Evolutionary conservation across 805 yeast species (phyloP).

Genomic region (Cyberlindnera euphorbiae): DNA sequence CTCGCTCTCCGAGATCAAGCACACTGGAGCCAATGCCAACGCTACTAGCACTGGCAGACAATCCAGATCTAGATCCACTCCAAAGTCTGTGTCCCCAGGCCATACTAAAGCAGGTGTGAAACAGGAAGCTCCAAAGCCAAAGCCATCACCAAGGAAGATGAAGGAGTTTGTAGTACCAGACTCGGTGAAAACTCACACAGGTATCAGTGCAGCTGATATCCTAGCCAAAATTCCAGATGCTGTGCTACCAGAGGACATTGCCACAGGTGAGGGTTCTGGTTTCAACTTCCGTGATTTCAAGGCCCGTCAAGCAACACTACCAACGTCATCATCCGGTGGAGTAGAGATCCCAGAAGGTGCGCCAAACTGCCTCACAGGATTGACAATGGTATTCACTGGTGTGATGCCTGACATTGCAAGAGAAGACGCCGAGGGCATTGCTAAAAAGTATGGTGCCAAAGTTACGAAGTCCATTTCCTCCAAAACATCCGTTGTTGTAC

Average conservation of each 20-base stretch:
- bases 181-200: slow-evolving; percentile 14
- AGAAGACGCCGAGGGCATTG: slow-evolving; percentile 66
- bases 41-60: too few relatives aligned
- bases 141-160: slow-evolving; percentile 3
- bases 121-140: slow-evolving; percentile 8
- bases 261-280: slow-evolving; percentile 44
- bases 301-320: slow-evolving; percentile 35
- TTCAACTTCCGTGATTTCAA: slow-evolving; percentile 56
- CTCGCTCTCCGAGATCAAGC: slow-evolving; percentile 4
- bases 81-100: slow-evolving; percentile 5
- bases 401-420: slow-evolving; percentile 75
- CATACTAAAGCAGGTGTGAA: slow-evolving; percentile 1
- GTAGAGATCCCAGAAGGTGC: slow-evolving; percentile 73
- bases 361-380: slow-evolving; percentile 81
- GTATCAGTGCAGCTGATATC: slow-evolving; percentile 46
- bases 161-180: neutral
- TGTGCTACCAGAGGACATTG: slow-evolving; percentile 46
- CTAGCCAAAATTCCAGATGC: slow-evolving; percentile 71
- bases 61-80: slow-evolving; percentile 2
- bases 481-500: slow-evolving; percentile 81
- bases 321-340: slow-evolving; percentile 28
- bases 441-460: slow-evolving; percentile 85
- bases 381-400: slow-evolving; percentile 93
- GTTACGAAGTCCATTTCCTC: slow-evolving; percentile 83
- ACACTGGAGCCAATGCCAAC: too few relatives aligned